phyloP scores from a whole-genome alignment of 306 rosid species.

The Cicer arietinum region DNA sequence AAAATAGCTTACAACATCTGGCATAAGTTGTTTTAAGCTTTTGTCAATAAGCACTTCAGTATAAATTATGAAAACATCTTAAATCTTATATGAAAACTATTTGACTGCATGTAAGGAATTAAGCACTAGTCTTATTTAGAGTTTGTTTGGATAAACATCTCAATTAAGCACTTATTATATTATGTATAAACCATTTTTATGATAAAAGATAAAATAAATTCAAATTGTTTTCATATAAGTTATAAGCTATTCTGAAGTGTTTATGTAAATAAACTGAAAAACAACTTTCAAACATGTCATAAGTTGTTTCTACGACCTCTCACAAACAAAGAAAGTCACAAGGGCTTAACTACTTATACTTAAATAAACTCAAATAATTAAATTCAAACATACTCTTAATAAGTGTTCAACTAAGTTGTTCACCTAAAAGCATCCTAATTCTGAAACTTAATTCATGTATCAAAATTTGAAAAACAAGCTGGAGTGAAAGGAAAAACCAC shows the following conservation, averaged over 20 bases:
- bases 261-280: no score
- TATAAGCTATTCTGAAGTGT: no score
- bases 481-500: background rate
- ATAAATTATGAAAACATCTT: background rate
- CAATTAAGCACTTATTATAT: no score
- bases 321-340: no score
- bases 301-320: no score
- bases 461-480: background rate
- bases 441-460: background rate
- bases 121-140: background rate
- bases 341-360: no score
- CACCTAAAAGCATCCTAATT: background rate
- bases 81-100: background rate
- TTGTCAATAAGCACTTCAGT: background rate
- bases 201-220: no score
- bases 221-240: no score
- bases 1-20: background rate
- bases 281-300: no score
- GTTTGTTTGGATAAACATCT: no score
- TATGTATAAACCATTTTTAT: no score
- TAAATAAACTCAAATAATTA: no score
- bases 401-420: background rate
- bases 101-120: background rate
- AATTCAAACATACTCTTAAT: background rate
- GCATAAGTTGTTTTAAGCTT: background rate